These are phyloP conservation scores for Xylaria sp. DNA, from an alignment of 2,329 filamentous ascomycete genomes.

Conservation along the genomic window DNA sequence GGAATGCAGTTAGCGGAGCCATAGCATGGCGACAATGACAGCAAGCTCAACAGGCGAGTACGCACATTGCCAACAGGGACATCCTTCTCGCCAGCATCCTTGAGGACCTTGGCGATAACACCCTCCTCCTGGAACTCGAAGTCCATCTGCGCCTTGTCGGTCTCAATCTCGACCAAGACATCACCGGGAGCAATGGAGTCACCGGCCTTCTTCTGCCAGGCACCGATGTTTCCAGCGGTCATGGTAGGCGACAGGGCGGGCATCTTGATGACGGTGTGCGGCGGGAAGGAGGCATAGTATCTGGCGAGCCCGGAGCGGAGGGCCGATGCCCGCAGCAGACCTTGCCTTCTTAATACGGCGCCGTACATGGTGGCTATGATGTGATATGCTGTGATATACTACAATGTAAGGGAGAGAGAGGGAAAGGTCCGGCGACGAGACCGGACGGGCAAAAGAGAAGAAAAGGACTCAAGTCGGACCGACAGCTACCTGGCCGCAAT, in stretches of 20 bases:
- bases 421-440: constrained; percentile 40
- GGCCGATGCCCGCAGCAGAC: constrained; percentile 62
- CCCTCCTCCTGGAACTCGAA: constrained; percentile 99
- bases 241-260: constrained; percentile 97
- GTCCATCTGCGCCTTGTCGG: constrained; percentile 99
- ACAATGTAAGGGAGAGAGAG: constrained; percentile 37
- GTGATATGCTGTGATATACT: constrained; percentile 8
- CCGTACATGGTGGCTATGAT: constrained; percentile 64
- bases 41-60: constrained; percentile 44
- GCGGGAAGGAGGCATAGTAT: constrained; percentile 85
- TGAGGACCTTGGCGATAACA: constrained; percentile 92
- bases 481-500: constrained; percentile 33
- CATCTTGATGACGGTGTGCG: constrained; percentile 97
- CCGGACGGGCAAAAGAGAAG: constrained; percentile 20
- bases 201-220: constrained; percentile 97
- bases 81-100: constrained; percentile 93
- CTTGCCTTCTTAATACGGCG: constrained; percentile 71
- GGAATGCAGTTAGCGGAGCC: constrained; percentile 31
- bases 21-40: constrained; percentile 13
- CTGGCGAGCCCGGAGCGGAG: constrained; percentile 66
- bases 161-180: constrained; percentile 97
- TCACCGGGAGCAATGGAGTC: constrained; percentile 90
- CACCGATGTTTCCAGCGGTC: constrained; percentile 94
- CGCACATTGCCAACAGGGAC: constrained; percentile 92
- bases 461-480: constrained; percentile 1